A percentile compares a stretch with the other conserved stretches of the same genome.
phyloP scores from a whole-genome alignment of 2,329 filamentous ascomycete species.

The Colletotrichum siamense region DNA sequence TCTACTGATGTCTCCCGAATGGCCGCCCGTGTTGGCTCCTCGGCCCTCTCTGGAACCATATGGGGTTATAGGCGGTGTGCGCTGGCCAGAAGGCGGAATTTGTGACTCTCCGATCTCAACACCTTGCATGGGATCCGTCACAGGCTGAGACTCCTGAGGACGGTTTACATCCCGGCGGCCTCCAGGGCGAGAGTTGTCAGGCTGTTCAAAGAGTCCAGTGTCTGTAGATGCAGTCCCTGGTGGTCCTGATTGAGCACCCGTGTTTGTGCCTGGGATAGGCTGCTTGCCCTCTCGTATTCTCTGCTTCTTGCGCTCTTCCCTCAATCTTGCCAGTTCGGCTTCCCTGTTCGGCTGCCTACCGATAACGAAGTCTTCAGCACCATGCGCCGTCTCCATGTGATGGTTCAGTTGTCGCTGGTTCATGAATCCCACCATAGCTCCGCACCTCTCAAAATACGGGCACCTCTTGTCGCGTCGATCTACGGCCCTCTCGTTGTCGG shows the following conservation, averaged over 20 bases:
- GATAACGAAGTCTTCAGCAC: constrained; percentile 1
- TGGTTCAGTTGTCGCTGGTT: constrained; percentile 17
- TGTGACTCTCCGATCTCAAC: neutral
- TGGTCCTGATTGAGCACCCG: neutral
- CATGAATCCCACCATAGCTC: constrained; percentile 24
- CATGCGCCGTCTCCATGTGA: constrained; percentile 16
- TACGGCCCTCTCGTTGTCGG: constrained; percentile 4
- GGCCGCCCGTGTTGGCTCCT: neutral
- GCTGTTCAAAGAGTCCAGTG: neutral
- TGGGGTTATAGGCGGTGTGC: neutral
- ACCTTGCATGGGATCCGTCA: neutral
- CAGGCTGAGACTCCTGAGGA: neutral
- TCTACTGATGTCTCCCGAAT: neutral
- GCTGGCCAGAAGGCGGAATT: neutral
- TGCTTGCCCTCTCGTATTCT: constrained; percentile 4
- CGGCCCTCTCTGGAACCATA: neutral
- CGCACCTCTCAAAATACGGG: constrained; percentile 21
- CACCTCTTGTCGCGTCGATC: constrained; percentile 23
- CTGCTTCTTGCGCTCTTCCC: neutral
- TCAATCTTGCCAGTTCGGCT: neutral
- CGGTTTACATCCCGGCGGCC: neutral
- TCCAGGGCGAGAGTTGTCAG: neutral
- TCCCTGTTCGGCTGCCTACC: neutral
- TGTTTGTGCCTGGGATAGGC: neutral
- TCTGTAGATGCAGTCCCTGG: neutral